Evolutionary conservation across 2,329 filamentous ascomycete genomes (phyloP).

Genomic region (Neonectria ditissima): DNA sequence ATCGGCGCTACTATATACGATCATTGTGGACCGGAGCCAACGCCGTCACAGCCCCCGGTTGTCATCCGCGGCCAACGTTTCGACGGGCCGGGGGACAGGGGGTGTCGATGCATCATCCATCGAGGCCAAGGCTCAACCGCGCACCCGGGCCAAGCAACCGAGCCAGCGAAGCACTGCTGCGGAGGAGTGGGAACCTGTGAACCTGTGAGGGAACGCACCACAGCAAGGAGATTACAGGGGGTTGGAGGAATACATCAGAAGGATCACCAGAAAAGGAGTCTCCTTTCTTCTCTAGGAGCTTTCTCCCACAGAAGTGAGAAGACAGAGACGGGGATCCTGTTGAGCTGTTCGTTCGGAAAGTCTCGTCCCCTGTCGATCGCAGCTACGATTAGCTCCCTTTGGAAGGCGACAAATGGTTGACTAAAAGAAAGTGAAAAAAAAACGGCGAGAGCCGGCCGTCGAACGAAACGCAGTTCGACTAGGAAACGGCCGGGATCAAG

Average conservation of each 20-base stretch:
- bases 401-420: neutral
- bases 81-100: neutral
- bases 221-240: constrained; percentile 25
- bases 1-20: constrained; percentile 15
- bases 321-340: neutral
- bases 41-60: constrained; percentile 5
- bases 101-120: neutral
- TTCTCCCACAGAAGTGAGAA: neutral
- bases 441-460: neutral
- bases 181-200: constrained; percentile 6
- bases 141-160: neutral
- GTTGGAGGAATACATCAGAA: neutral
- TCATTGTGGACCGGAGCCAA: constrained; percentile 4
- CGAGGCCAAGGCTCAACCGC: neutral
- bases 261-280: neutral
- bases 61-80: constrained; percentile 1
- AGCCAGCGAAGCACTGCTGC: constrained; percentile 7
- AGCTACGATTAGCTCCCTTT: neutral
- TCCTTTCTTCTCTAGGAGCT: no score
- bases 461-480: neutral
- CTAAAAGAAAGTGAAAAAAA: neutral
- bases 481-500: constrained; percentile 3
- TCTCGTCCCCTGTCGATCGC: constrained; percentile 25
- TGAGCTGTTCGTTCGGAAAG: constrained; percentile 5
- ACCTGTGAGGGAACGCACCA: neutral